These are phyloP conservation scores for Scheffersomyces amazonensis DNA, from an alignment of 805 yeast species.

Conservation along the genomic window DNA sequence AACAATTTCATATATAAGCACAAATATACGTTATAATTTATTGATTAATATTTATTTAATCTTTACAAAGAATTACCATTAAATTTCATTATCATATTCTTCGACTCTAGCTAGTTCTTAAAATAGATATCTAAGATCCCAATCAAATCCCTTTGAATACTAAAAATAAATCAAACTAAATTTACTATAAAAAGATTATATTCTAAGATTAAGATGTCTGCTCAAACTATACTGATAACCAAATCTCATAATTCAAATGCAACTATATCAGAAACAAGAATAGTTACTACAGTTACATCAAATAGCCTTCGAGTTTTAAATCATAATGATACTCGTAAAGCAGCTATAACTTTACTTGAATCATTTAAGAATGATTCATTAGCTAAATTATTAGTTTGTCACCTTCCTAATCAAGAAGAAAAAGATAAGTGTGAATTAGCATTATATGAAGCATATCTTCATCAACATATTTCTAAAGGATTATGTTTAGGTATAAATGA, in stretches of 20 bases:
- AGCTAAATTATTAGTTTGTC: slow-evolving; percentile 27
- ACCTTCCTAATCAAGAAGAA: slow-evolving; percentile 15
- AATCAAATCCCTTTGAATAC: too few species aligned
- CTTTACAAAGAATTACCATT: too few species aligned
- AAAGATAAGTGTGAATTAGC: slow-evolving; percentile 28
- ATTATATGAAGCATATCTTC: slow-evolving; percentile 50
- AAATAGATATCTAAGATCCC: too few species aligned
- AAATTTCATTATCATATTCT: too few species aligned
- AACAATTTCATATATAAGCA: too few species aligned
- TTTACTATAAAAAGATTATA: neutral
- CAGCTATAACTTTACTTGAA: slow-evolving; percentile 33
- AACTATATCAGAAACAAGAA: neutral
- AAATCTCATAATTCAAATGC: neutral
- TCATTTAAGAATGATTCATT: slow-evolving; percentile 35
- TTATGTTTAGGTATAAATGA: slow-evolving; percentile 50
- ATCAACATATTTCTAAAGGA: slow-evolving; percentile 50
- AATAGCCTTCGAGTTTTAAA: slow-evolving; percentile 12
- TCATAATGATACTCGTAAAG: slow-evolving; percentile 26
- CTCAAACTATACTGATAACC: neutral
- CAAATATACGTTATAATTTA: too few species aligned
- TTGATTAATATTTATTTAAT: too few species aligned
- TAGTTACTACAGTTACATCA: neutral
- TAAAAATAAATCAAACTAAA: neutral
- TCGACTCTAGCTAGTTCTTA: too few species aligned
- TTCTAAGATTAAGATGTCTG: neutral